A percentile compares a stretch with the other conserved stretches of the same genome.
Conservation (phyloP, 495 filamentous ascomycete genomes). For the Zalerion maritima region DNA sequence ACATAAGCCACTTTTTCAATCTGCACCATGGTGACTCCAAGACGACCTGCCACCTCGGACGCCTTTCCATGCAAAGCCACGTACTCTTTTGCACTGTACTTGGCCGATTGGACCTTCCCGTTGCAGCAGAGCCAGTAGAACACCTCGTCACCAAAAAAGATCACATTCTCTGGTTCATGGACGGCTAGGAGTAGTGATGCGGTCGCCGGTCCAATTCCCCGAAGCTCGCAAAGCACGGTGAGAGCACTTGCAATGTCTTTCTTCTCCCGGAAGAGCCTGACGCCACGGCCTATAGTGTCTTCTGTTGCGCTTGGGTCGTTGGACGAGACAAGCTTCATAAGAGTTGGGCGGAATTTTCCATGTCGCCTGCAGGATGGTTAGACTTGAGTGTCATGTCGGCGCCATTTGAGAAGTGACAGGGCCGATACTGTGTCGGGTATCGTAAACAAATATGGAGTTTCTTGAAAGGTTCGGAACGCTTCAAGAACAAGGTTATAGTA, state of each 20-base stretch:
- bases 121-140: slow-evolving; percentile 48
- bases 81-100: slow-evolving; percentile 56
- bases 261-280: slow-evolving; percentile 29
- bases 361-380: slow-evolving; percentile 30
- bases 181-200: slow-evolving; percentile 56
- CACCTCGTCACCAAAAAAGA: slow-evolving; percentile 68
- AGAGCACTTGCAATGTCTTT: slow-evolving; percentile 33
- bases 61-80: slow-evolving; percentile 32
- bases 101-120: slow-evolving; percentile 32
- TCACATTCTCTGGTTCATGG: slow-evolving; percentile 37
- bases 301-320: slow-evolving; percentile 34
- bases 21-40: slow-evolving; percentile 41
- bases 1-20: slow-evolving; percentile 59
- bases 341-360: slow-evolving; percentile 52
- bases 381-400: background rate
- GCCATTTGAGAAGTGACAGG: background rate
- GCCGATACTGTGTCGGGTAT: too few species aligned
- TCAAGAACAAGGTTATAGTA: too few species aligned
- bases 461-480: too few species aligned
- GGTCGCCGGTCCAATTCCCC: slow-evolving; percentile 59
- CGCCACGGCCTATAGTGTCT: slow-evolving; percentile 32
- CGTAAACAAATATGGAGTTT: too few species aligned
- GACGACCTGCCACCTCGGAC: slow-evolving; percentile 26
- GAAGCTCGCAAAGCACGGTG: slow-evolving; percentile 33
- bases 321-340: slow-evolving; percentile 48